Evolutionary conservation across 805 yeast species (phyloP).

Genomic region (Zygoascus flipseniorum): DNA sequence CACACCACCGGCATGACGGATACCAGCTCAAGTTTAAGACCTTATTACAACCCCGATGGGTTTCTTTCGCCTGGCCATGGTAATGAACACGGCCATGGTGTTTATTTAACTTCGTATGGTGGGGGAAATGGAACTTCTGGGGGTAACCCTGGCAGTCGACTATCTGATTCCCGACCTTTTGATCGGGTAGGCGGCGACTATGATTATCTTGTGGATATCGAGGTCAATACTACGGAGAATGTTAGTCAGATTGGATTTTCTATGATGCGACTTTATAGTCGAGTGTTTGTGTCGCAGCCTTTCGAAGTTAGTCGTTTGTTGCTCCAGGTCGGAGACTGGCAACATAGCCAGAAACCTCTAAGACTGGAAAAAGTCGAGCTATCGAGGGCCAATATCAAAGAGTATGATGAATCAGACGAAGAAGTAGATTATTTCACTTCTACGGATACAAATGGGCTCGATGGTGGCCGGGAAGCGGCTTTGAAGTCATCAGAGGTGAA

Average conservation of each 20-base stretch:
- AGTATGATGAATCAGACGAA: conserved; percentile 33
- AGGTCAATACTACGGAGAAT: conserved; percentile 47
- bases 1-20: background rate
- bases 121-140: background rate
- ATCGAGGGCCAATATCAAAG: conserved; percentile 13
- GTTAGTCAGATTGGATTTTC: conserved; percentile 49
- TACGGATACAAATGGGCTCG: conserved; percentile 15
- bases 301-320: conserved; percentile 74
- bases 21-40: conserved; percentile 37
- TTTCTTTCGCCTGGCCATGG: conserved; percentile 40
- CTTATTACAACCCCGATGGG: conserved; percentile 61
- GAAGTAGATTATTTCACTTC: conserved; percentile 38
- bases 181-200: conserved; percentile 1
- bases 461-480: conserved; percentile 1
- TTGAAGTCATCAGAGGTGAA: conserved; percentile 5
- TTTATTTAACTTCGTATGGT: conserved; percentile 5
- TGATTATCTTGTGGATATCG: conserved; percentile 41
- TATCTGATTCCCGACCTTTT: background rate
- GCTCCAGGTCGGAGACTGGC: conserved; percentile 63
- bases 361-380: conserved; percentile 11
- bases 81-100: conserved; percentile 18
- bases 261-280: conserved; percentile 59
- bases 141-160: background rate
- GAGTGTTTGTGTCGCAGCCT: conserved; percentile 72
- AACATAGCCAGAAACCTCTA: conserved; percentile 5